Evolutionary conservation across 805 yeast species (phyloP), one percentile per base, ranked within the genome.

Genomic region (Metschnikowia vanudenii): DNA sequence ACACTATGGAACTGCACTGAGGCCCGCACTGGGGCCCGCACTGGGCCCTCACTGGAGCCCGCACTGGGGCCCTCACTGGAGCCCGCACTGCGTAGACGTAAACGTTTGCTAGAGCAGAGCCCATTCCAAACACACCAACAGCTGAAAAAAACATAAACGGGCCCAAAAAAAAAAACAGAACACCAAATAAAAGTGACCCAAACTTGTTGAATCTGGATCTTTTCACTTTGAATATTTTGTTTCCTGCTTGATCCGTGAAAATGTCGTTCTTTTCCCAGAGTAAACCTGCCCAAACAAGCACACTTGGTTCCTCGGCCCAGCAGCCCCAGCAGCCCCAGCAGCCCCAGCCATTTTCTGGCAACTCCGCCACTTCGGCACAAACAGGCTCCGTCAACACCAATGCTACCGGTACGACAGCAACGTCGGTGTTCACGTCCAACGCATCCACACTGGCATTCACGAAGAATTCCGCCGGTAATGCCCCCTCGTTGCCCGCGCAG

Each of bases 231-330:
- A 10, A 26, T 20, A 12, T 18, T 2, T 20, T 20, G 4, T 36
- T 22, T 36, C 8, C 17, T 29, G 29, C 29, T n/a, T n/a, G 7
- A 13, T 12, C 16, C 26, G 13, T 9, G 18, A 16, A 10, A 8
- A 34, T 45, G 38, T 36, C 43, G 26, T 45, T 35, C 10, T 41
- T 35, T 18, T 13, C 28, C 7, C 28, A 26, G 10, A 26, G 10
- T 7, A 8, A 26, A 26, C 28, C 36, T 5, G 3, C 37, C 17
- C 29, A 38, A 19, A 18, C 47, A 7, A 5, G 19, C 34, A 32
- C 36, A 43, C 51, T 54, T 54, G 55, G 37, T 46, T 49, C 31
- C 47, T 47, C 40, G 54, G 49, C 32, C 19, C 52, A 17, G 37
- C 37, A 16, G 35, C 29, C 42, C 14, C 52, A 17, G 37, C 37